Evolutionary conservation across 345 rosid genomes (phyloP).

Genomic region (Cochlearia excelsa): DNA sequence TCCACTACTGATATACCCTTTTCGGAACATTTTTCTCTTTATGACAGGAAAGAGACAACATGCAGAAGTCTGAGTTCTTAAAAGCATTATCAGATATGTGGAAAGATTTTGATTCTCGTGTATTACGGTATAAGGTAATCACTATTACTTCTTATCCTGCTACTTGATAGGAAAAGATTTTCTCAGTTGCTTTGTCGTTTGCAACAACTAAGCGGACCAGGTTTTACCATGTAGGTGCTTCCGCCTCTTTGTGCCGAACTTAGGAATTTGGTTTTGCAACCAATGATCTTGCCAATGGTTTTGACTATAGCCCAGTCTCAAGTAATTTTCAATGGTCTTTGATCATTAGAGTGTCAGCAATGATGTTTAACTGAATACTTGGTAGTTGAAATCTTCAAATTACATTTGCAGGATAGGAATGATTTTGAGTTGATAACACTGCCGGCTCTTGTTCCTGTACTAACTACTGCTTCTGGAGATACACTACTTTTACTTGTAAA

Average conservation of each 20-base stretch:
- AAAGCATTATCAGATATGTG: conserved; percentile 98
- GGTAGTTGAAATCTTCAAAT: neutral
- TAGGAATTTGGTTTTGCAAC: conserved; percentile 95
- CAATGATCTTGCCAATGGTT: conserved; percentile 95
- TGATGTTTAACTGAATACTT: conserved; percentile 20
- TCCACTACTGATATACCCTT: conserved; percentile 16
- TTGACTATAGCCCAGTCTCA: conserved; percentile 92
- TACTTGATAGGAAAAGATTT: conserved; percentile 13
- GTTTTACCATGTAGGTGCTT: conserved; percentile 63
- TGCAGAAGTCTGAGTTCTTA: conserved; percentile 97
- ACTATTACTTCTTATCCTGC: conserved; percentile 3
- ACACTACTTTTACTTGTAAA: conserved; percentile 82
- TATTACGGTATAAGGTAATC: conserved; percentile 87
- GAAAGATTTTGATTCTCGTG: conserved; percentile 98
- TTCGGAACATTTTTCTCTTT: conserved; percentile 10
- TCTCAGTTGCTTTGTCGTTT: no score
- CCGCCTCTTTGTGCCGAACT: conserved; percentile 99
- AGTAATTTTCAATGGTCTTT: conserved; percentile 40
- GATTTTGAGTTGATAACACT: conserved; percentile 89
- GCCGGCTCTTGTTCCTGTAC: conserved; percentile 91
- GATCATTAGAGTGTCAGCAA: neutral
- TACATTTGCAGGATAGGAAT: conserved; percentile 66
- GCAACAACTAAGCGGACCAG: conserved; percentile 20
- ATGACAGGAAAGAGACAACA: conserved; percentile 87
- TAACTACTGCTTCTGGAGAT: conserved; percentile 89